Evolutionary conservation across 2,329 filamentous ascomycete species (phyloP), one percentile per base, ranked within the genome.

Genomic region (Pseudogymnoascus destructans): DNA sequence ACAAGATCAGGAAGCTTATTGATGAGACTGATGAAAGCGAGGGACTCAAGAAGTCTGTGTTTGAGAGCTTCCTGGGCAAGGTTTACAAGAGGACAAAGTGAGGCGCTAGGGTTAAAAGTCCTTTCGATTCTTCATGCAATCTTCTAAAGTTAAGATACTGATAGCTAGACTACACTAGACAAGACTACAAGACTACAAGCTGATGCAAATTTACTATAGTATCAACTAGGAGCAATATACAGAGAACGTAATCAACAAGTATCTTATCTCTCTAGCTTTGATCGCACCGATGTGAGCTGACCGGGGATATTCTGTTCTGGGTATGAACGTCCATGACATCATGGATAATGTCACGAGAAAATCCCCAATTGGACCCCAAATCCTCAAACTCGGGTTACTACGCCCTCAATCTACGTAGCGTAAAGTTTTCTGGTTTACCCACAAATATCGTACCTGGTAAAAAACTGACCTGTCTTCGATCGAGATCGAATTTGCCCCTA

Each of bases 11-110:
- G 66, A 73, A 77, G 60, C 80, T 85, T 77, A 96, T 98, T 67
- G 79, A 77, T 19, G 75, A 83, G 61, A 77, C 97, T 57, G 90
- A 98, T 68, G 91, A 96, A 79, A 84, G 79, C 62, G 81, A 87
- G 63, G 93, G 93, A 13, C 74, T 98, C 68, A 96, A 95, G 80
- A 93, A 89, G 80, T 80, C 79, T 60, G 81, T 97, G 38, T 95
- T 97, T 65, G 86, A 95, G 67, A 80, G 81, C 46, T 98, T 97
- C 79, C 77, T 98, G 64, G 78, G 79, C 73, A 98, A 98, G 81
- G 97, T 98, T 70, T 97, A 97, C 81, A 95, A 95, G 84, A 81
- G 93, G 70, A 93, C 82, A 80, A 97, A 95, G 76, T 97, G 71
- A 73, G 8, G 15, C 23, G 21, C 13, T 10, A 11, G 42, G 42